Percentiles rank a stretch among this genome's conserved stretches.
Evolutionary conservation across 768 basidiomycete species (phyloP).

Genomic region (Russula foetens): DNA sequence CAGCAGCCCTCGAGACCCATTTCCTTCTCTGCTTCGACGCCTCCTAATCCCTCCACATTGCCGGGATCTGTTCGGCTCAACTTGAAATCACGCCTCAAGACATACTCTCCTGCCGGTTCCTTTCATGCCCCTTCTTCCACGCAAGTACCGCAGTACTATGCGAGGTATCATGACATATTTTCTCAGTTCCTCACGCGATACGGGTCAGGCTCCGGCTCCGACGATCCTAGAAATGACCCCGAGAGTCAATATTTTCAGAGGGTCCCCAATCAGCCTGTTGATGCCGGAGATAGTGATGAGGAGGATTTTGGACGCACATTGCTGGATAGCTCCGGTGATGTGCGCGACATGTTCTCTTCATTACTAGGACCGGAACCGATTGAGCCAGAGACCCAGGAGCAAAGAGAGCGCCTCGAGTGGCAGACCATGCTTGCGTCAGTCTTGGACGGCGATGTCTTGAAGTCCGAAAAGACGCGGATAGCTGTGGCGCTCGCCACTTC

Average conservation of each 20-base stretch:
- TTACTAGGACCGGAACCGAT: slow-evolving; percentile 55
- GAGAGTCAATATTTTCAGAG: slow-evolving; percentile 76
- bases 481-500: slow-evolving; percentile 67
- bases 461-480: slow-evolving; percentile 90
- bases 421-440: slow-evolving; percentile 93
- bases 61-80: slow-evolving; percentile 18
- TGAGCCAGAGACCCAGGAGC: slow-evolving; percentile 61
- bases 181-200: slow-evolving; percentile 75
- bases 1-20: slow-evolving; percentile 21
- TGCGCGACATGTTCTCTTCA: slow-evolving; percentile 43
- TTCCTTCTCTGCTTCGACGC: slow-evolving; percentile 20
- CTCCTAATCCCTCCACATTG: slow-evolving; percentile 15
- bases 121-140: slow-evolving; percentile 24
- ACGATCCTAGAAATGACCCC: slow-evolving; percentile 72
- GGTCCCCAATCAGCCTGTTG: slow-evolving; percentile 59
- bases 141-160: slow-evolving; percentile 26
- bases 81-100: slow-evolving; percentile 20
- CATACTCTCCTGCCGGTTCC: slow-evolving; percentile 20
- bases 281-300: slow-evolving; percentile 69
- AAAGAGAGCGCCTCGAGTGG: slow-evolving; percentile 87
- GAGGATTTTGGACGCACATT: slow-evolving; percentile 47
- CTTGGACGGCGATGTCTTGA: slow-evolving; percentile 87
- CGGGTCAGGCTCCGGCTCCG: slow-evolving; percentile 50
- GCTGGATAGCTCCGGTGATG: slow-evolving; percentile 36
- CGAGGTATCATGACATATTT: slow-evolving; percentile 56